Evolutionary conservation across 73 alveolate genomes (phyloP), one percentile per base, ranked within the genome.

Genomic region (Uronychia binucleata): DNA sequence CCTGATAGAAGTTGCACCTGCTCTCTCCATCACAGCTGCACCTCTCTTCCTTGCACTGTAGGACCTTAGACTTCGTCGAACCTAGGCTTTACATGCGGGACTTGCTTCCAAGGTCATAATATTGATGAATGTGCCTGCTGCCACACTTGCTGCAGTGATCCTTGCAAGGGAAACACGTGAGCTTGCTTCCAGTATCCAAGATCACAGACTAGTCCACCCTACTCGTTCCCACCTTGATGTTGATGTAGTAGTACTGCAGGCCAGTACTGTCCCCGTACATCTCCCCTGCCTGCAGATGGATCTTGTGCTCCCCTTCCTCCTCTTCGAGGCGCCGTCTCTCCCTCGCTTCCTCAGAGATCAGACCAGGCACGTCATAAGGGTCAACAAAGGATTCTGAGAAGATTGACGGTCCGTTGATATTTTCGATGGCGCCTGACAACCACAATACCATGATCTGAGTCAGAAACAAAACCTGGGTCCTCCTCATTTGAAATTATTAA

Each of bases 151-250:
- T 60, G 76, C 95, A 86, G 81, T 95, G 84, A 29, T 88, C 88
- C 31, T 81, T 83, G 80, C 99, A 97, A 59, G 99, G 99, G 34
- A 97, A 88, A 0, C 99, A 97, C 28, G 98, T 93, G 57, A 96
- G 84, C 1, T 96, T 74, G 57, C 96, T 82, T 28, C 99, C 99
- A 28, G 99, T 97, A 79, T 95, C 99, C 28, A 97, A 85, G 58
- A 97, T 97, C 58, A 95, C 93, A 8, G 99, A 82, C 85, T 97
- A 95, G 34, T 78, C 85, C 83, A 90, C 67, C 74, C 86, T 91
- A 57, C 93, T 92, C 31, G 89, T 76, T 30, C 99, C 99, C 58
- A 97, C 91, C 84, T 92, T 93, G 77, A 95, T 78, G 78, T 92
- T 79, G 28, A 91, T 79, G 80, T 85, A 95, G 88, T 93, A 95